These are phyloP conservation scores for Elaeis oleifera DNA, from an alignment of 202 grass and related monocot species.

Conservation along the genomic window DNA sequence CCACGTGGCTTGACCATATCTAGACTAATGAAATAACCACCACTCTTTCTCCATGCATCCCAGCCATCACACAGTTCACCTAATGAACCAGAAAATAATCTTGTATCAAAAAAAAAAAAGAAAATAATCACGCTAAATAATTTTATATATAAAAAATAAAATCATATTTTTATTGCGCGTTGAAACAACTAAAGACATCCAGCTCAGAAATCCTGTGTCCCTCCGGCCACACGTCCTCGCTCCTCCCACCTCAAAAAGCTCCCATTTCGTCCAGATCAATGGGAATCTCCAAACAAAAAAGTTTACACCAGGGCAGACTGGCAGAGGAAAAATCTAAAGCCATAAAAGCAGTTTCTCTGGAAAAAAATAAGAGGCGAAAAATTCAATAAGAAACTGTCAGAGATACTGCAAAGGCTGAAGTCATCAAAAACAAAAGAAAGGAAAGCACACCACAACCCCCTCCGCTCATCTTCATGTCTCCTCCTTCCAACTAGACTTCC, in stretches of 20 bases:
- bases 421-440: conserved; percentile 47
- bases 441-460: conserved; percentile 26
- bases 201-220: too few relatives aligned
- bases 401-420: conserved; percentile 35
- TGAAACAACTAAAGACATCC: too few relatives aligned
- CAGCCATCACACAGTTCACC: conserved; percentile 21
- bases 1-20: conserved; percentile 85
- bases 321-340: conserved; percentile 4
- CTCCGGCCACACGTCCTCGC: too few relatives aligned
- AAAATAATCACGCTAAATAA: background rate
- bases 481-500: background rate
- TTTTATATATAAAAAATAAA: too few relatives aligned
- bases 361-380: background rate
- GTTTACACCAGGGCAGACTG: too few relatives aligned
- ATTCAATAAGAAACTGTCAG: conserved; percentile 15
- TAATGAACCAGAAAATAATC: conserved; percentile 1
- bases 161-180: too few relatives aligned
- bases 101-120: too few relatives aligned
- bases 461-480: too few relatives aligned
- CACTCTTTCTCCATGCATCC: conserved; percentile 62
- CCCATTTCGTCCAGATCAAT: background rate
- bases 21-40: conserved; percentile 50
- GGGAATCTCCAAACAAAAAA: background rate
- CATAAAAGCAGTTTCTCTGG: background rate
- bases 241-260: too few relatives aligned